Base-by-base conservation (phyloP, 1,139 yeast species). In the Protomyces pachydermus region DNA sequence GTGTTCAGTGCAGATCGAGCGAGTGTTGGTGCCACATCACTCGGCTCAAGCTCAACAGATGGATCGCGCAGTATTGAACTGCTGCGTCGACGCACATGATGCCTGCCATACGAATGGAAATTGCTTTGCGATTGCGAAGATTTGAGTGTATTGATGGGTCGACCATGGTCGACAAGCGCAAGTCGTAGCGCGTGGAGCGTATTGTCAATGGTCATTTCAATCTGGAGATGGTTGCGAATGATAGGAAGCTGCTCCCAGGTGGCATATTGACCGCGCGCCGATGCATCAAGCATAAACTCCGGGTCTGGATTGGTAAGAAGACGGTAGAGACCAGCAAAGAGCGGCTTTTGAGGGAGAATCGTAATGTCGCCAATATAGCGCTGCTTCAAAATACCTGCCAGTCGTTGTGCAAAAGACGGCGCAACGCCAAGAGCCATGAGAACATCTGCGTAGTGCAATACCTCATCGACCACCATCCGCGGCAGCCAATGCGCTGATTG, bases 351-450 rank as follows among this genome's bases (percentile, higher is more conserved):
- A 0, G 98, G 98, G 56, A 93, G 75, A 56, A 93, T 91, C 0
- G 98, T 93, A 52, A 93, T 87, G 74, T 93, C 96, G 0, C 98
- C 98, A 10, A 95, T 86, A 73, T 93, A 93, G 68, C 86, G 85
- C 72, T 93, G 98, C 0, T 91, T 83, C 20, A 93, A 74, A 5
- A 93, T 82, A 0, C 96, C 86, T 52, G 87, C 83, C 52, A 87
- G 70, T 70, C 89, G 90, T 37, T 90, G 84, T 42, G 90, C 82
- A 20, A 87, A 72, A 69, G 88, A 89, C 67, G 85, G 84, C 55
- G 87, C 83, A 20, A 93, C 76, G 28, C 96, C 96, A 68, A 89
- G 73, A 73, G 89, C 96, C 61, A 85, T 82, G 46, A 85, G 77
- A 62, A 93, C 77, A 67, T 87, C 88, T 54, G 91, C 75, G 70